Conservation (phyloP, 164 flowering plant genomes). For the Umbilicus rupestris region DNA sequence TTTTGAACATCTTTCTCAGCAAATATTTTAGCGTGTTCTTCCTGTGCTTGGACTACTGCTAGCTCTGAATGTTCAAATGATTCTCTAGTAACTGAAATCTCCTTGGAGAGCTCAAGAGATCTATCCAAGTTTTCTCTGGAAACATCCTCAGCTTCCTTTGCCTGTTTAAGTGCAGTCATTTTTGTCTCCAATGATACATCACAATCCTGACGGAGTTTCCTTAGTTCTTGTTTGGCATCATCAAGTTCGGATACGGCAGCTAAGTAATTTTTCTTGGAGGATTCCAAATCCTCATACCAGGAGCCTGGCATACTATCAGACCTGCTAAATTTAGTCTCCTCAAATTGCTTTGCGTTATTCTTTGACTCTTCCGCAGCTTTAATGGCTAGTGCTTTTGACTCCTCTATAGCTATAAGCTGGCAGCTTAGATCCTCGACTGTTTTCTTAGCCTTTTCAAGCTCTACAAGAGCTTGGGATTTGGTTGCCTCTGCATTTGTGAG, state of each 20-base stretch:
- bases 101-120: constrained; percentile 51
- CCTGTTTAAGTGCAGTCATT: constrained; percentile 43
- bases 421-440: constrained; percentile 52
- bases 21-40: constrained; percentile 47
- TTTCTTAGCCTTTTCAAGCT: constrained; percentile 66
- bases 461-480: constrained; percentile 58
- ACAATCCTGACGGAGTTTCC: constrained; percentile 53
- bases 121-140: constrained; percentile 44
- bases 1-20: constrained; percentile 52
- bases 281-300: constrained; percentile 46
- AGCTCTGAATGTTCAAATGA: constrained; percentile 51
- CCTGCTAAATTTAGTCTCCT: constrained; percentile 26
- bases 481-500: constrained; percentile 66
- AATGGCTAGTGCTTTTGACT: constrained; percentile 48
- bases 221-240: constrained; percentile 66
- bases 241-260: constrained; percentile 47
- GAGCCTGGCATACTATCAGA: constrained; percentile 22
- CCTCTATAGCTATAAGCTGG: constrained; percentile 42
- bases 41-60: constrained; percentile 46
- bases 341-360: constrained; percentile 39
- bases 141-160: constrained; percentile 45
- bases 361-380: constrained; percentile 52
- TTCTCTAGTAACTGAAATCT: constrained; percentile 45
- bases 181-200: constrained; percentile 48
- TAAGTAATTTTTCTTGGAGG: constrained; percentile 39